These are phyloP conservation scores for Penicillium sp. DNA, from an alignment of 2,329 filamentous ascomycete species.

Conservation along the genomic window DNA sequence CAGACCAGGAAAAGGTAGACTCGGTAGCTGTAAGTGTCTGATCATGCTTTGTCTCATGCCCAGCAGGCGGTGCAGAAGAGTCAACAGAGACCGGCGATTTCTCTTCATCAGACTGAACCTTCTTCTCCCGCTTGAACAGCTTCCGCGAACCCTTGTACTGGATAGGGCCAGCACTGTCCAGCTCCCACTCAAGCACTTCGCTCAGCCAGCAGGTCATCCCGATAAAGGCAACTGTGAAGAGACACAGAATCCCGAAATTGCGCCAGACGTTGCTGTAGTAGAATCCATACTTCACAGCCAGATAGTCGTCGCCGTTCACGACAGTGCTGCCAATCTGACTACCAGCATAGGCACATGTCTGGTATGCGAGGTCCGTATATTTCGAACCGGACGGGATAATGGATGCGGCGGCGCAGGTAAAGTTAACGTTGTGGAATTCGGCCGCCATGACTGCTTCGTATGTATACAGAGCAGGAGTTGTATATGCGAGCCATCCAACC, in stretches of 20 bases:
- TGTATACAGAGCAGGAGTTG: conserved; percentile 52
- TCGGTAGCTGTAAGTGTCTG: conserved; percentile 50
- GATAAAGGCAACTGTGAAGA: conserved; percentile 68
- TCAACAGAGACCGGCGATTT: conserved; percentile 26
- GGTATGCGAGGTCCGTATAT: conserved; percentile 49
- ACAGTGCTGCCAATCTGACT: conserved; percentile 48
- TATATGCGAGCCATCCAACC: conserved; percentile 57
- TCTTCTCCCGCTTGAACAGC: conserved; percentile 6
- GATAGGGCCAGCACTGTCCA: conserved; percentile 59
- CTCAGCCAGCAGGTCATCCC: conserved; percentile 64
- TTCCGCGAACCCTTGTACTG: conserved; percentile 61
- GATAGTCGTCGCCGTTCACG: conserved; percentile 54
- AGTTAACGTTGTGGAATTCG: conserved; percentile 55
- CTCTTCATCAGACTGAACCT: conserved; percentile 23
- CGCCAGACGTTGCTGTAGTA: conserved; percentile 59
- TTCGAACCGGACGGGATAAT: conserved; percentile 56
- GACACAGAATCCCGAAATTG: conserved; percentile 72
- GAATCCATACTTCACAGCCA: conserved; percentile 50
- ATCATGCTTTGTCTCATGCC: conserved; percentile 24
- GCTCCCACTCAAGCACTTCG: conserved; percentile 61
- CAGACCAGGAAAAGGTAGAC: conserved; percentile 64
- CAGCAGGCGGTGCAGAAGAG: conserved; percentile 18
- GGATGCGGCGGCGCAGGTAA: conserved; percentile 55
- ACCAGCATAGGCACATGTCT: conserved; percentile 58
- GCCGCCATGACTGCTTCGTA: conserved; percentile 64